Conservation (phyloP, 805 yeast species). For the Candida oleophila region DNA sequence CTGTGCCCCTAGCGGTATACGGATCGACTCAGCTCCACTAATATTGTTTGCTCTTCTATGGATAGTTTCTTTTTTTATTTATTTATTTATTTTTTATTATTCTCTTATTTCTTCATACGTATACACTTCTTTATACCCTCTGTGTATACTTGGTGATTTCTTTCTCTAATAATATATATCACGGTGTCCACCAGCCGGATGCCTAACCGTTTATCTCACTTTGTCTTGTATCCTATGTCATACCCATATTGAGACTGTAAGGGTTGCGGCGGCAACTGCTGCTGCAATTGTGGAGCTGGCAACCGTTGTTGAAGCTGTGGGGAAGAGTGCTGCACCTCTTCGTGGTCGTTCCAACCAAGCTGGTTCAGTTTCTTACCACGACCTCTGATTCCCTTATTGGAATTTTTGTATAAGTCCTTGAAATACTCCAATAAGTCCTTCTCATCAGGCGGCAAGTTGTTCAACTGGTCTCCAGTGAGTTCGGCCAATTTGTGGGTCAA, state of each 20-base stretch:
- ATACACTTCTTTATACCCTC: too few species aligned
- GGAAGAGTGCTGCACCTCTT: not conserved
- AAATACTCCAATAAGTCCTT: slow-evolving; percentile 72
- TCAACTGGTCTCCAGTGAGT: slow-evolving; percentile 45
- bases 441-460: slow-evolving; percentile 59
- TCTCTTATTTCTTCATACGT: too few species aligned
- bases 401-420: slow-evolving; percentile 78
- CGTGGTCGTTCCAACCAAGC: not conserved
- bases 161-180: too few species aligned
- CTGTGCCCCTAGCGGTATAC: too few species aligned
- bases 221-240: slow-evolving; percentile 3
- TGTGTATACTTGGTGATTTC: too few species aligned
- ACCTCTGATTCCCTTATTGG: slow-evolving; percentile 89
- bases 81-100: too few species aligned
- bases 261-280: not conserved
- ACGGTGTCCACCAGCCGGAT: too few species aligned
- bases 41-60: too few species aligned
- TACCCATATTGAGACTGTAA: slow-evolving; percentile 2
- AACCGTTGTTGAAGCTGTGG: not conserved
- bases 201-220: too few species aligned
- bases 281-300: not conserved
- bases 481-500: slow-evolving; percentile 69
- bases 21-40: too few species aligned
- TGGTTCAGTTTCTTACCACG: slow-evolving; percentile 56
- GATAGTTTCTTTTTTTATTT: too few species aligned